phyloP scores from a whole-genome alignment of 495 filamentous ascomycete genomes.

The Tetracladium setigerum region DNA sequence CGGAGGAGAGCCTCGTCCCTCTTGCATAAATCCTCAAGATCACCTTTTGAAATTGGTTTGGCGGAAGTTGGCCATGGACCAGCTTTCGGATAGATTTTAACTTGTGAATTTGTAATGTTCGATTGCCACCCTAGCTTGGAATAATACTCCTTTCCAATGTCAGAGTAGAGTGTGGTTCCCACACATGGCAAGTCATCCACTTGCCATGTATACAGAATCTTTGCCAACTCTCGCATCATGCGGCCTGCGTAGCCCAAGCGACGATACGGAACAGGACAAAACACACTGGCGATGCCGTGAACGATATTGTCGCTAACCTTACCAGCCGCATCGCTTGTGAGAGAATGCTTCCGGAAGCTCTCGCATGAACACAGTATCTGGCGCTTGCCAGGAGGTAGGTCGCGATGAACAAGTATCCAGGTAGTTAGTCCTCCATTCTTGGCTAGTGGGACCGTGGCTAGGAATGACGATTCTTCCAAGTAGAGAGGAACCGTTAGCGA shows the following conservation, averaged over 20 bases:
- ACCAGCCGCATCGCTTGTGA: constrained; percentile 17
- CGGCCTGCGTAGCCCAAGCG: constrained; percentile 71
- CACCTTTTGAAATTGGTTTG: neutral
- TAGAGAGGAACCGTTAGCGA: constrained; percentile 60
- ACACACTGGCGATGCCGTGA: constrained; percentile 80
- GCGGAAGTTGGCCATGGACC: neutral
- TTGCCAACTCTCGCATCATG: constrained; percentile 42
- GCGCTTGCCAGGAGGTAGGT: constrained; percentile 36
- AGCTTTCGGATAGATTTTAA: constrained; percentile 47
- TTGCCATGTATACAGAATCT: constrained; percentile 12
- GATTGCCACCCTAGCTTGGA: constrained; percentile 70
- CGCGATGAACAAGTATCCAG: constrained; percentile 71
- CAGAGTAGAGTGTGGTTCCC: constrained; percentile 65
- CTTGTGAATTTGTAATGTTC: constrained; percentile 54
- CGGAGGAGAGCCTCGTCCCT: constrained; percentile 46
- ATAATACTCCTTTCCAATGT: constrained; percentile 89
- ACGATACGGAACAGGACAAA: constrained; percentile 60
- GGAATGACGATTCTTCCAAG: constrained; percentile 61
- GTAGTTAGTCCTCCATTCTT: constrained; percentile 64
- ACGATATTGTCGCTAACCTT: constrained; percentile 53
- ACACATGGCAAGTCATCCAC: constrained; percentile 42
- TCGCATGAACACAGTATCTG: constrained; percentile 75
- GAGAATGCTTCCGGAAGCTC: constrained; percentile 58
- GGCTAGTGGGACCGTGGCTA: constrained; percentile 46
- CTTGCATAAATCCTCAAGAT: constrained; percentile 4